Percentiles rank a stretch among this genome's conserved stretches.
These are phyloP conservation scores for Lotmaria passim DNA, from an alignment of 208 protist genomes.

Conservation along the genomic window DNA sequence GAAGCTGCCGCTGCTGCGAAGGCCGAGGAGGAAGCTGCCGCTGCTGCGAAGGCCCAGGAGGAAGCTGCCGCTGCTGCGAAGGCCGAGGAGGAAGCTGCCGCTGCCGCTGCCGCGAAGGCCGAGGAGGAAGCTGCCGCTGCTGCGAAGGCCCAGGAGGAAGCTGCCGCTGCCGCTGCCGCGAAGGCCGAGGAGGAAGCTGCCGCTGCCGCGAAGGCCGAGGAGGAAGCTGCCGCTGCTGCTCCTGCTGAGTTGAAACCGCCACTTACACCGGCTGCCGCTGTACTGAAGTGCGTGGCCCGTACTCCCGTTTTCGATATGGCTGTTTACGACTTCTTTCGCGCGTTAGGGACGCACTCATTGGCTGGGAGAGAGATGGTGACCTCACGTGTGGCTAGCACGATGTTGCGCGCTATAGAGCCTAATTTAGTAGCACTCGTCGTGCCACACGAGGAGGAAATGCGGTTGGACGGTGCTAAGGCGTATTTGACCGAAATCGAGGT, in stretches of 20 bases:
- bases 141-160: background rate
- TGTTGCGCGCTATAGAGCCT: conserved; percentile 19
- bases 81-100: background rate
- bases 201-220: conserved; percentile 1
- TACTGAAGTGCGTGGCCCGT: conserved; percentile 1
- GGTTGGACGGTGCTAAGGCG: background rate
- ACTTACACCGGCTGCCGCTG: background rate
- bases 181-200: conserved; percentile 10
- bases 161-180: background rate
- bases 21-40: no score
- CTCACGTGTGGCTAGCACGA: background rate
- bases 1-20: no score
- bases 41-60: no score
- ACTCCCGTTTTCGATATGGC: conserved; percentile 4
- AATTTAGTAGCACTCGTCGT: background rate
- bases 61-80: no score
- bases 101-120: background rate
- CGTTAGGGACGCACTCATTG: conserved; percentile 19
- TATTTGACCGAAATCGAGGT: conserved; percentile 17
- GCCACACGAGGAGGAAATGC: background rate
- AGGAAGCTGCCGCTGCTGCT: conserved; percentile 7
- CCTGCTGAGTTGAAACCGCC: background rate
- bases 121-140: background rate
- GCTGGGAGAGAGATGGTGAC: conserved; percentile 8
- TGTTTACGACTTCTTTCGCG: conserved; percentile 36